These are phyloP conservation scores for Penicillium sp. DNA, from an alignment of 2,329 filamentous ascomycete genomes.

Conservation along the genomic window DNA sequence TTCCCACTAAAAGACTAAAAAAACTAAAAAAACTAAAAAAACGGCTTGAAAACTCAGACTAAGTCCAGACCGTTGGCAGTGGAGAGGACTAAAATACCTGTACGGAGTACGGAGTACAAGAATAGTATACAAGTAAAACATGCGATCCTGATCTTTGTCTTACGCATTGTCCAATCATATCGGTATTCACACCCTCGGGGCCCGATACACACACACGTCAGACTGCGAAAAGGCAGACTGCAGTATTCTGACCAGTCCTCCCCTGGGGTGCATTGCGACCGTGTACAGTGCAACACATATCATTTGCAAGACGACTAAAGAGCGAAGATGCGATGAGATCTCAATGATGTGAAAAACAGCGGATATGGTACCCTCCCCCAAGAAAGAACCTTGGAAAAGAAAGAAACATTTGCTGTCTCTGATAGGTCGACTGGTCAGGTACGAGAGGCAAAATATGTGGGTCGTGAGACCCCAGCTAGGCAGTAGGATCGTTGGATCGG, in stretches of 20 bases:
- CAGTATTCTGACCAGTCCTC: constrained; percentile 3
- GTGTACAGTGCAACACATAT: not conserved
- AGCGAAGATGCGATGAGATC: not conserved
- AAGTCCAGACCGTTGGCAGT: constrained; percentile 7
- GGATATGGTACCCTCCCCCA: not conserved
- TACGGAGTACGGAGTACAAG: not conserved
- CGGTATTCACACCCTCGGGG: not conserved
- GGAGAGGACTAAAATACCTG: not conserved
- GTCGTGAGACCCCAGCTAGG: not conserved
- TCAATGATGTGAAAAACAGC: not conserved
- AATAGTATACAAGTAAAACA: not conserved
- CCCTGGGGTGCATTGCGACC: not conserved
- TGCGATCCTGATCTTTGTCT: not conserved
- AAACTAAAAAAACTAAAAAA: not conserved
- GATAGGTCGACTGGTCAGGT: not conserved
- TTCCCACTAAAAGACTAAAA: constrained; percentile 4
- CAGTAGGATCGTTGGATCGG: constrained; percentile 3
- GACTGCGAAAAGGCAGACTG: not conserved
- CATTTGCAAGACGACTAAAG: not conserved
- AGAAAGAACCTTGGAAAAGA: not conserved
- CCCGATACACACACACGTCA: not conserved
- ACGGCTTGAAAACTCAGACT: not conserved
- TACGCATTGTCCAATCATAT: constrained; percentile 2
- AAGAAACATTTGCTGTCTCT: not conserved
- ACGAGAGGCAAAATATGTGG: not conserved